These are phyloP conservation scores for Globisporangium paddicum DNA, from an alignment of 352 stramenopile genomes.

Conservation along the genomic window DNA sequence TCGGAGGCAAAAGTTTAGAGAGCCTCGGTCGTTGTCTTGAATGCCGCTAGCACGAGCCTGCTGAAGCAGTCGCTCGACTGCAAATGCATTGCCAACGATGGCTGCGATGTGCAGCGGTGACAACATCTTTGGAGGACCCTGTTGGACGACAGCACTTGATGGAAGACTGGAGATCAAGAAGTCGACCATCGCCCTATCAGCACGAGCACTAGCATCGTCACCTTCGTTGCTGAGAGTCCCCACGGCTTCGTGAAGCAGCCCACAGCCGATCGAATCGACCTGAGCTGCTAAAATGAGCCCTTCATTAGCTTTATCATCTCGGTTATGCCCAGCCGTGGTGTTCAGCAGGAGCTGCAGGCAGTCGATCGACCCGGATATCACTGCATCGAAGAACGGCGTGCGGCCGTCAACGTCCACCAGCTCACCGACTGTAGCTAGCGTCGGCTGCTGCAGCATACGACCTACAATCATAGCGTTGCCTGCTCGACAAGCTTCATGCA, in stretches of 20 bases:
- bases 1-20: neutral
- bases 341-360: conserved; percentile 15
- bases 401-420: neutral
- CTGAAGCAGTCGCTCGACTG: conserved; percentile 6
- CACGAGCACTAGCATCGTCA: too few species aligned
- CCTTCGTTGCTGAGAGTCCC: neutral
- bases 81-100: neutral
- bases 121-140: conserved; percentile 2
- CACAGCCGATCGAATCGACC: conserved; percentile 3
- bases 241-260: conserved; percentile 6
- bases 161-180: conserved; percentile 2
- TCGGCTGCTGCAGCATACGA: conserved; percentile 4
- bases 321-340: neutral
- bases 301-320: neutral
- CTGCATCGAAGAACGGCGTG: conserved; percentile 19
- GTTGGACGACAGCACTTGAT: neutral
- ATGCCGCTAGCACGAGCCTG: too few species aligned
- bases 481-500: conserved; percentile 10
- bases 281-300: neutral
- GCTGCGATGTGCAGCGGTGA: conserved; percentile 4
- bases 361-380: conserved; percentile 11
- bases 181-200: conserved; percentile 4
- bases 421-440: neutral
- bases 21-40: too few species aligned
- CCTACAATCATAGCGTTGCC: neutral